A percentile compares a stretch with the other conserved stretches of the same genome.
Conservation (phyloP, 345 rosid species). For the Brassica nigra region DNA sequence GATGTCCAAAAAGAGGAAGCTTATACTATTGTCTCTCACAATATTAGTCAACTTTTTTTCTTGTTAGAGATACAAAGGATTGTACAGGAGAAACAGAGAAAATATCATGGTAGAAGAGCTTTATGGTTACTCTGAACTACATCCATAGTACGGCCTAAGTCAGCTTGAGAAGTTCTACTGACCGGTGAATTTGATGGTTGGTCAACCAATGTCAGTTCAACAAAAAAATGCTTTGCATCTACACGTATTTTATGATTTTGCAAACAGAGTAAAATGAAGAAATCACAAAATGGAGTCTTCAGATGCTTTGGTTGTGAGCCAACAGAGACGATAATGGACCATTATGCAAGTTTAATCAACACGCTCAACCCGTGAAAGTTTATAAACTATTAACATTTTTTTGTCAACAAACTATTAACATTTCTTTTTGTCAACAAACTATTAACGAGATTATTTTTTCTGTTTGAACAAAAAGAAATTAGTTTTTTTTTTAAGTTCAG, state of each 20-base stretch:
- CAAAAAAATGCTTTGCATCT: background rate
- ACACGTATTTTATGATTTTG: constrained; percentile 16
- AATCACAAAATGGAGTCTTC: constrained; percentile 66
- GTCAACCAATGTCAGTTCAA: background rate
- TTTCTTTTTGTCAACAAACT: too few species aligned
- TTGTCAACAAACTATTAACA: too few species aligned
- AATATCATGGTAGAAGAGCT: constrained; percentile 62
- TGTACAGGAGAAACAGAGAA: constrained; percentile 69
- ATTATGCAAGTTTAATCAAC: too few species aligned
- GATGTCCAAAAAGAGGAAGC: constrained; percentile 1
- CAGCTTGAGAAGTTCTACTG: constrained; percentile 75
- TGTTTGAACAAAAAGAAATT: too few species aligned
- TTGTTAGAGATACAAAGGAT: constrained; percentile 66
- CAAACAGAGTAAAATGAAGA: constrained; percentile 78
- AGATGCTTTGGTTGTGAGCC: too few species aligned
- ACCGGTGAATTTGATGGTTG: constrained; percentile 86
- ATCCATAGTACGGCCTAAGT: constrained; percentile 66
- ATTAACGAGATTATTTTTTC: too few species aligned
- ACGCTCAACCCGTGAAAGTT: too few species aligned
- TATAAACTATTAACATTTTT: too few species aligned
- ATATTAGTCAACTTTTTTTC: constrained; percentile 7
- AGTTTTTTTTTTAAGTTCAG: too few species aligned
- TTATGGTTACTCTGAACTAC: constrained; percentile 61
- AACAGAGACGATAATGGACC: too few species aligned
- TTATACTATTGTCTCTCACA: background rate